Evolutionary conservation across 371 early-diverging fungal genomes (phyloP).

Genomic region (Rhizopus microsporus): DNA sequence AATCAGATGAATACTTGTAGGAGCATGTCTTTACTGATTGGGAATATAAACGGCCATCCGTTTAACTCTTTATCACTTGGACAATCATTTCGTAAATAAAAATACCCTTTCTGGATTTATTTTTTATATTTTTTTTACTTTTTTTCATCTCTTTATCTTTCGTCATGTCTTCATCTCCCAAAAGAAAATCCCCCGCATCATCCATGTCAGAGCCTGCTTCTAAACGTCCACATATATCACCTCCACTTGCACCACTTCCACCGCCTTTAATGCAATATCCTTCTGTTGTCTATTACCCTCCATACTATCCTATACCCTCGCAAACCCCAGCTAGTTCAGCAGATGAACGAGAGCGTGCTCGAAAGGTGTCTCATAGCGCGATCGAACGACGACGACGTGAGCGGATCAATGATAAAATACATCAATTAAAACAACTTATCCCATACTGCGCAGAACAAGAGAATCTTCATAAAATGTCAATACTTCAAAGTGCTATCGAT

Average conservation of each 20-base stretch:
- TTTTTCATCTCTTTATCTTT: conserved; percentile 2
- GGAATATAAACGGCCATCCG: neutral
- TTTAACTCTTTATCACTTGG: too few species aligned
- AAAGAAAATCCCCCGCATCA: conserved; percentile 15
- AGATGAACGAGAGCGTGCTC: conserved; percentile 55
- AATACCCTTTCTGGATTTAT: conserved; percentile 1
- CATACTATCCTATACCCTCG: conserved; percentile 15
- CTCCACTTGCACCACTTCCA: conserved; percentile 12
- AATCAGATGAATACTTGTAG: conserved; percentile 21
- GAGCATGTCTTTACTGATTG: conserved; percentile 17
- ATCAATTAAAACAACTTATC: conserved; percentile 45
- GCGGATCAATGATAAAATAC: conserved; percentile 71
- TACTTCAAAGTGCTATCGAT: conserved; percentile 73
- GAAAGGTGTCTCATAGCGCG: conserved; percentile 78
- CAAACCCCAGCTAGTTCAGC: conserved; percentile 26
- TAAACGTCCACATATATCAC: neutral
- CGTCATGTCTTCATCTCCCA: conserved; percentile 1
- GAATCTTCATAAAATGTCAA: conserved; percentile 72
- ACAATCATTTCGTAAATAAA: too few species aligned
- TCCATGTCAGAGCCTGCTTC: neutral
- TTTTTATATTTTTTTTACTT: conserved; percentile 2
- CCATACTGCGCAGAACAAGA: conserved; percentile 65
- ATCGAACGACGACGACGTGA: conserved; percentile 79
- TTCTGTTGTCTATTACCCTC: conserved; percentile 10
- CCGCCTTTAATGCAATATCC: conserved; percentile 26